A percentile compares a stretch with the other conserved stretches of the same genome.
Conservation (phyloP, 306 rosid genomes). For the Luffa acutangula region DNA sequence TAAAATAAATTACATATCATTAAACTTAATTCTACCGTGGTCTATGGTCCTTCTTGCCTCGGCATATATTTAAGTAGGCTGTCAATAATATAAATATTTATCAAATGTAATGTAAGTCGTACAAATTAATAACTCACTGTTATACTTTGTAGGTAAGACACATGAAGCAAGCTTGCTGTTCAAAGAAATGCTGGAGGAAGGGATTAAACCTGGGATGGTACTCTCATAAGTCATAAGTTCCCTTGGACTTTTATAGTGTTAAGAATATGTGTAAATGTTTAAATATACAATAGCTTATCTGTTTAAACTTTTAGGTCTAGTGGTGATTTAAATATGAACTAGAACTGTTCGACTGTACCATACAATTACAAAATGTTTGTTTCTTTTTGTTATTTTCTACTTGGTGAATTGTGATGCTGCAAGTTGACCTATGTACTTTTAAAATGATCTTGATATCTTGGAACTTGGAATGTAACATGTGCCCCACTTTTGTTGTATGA, state of each 20-base stretch:
- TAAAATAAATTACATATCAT: neutral
- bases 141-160: constrained; percentile 45
- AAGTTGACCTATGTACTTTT: neutral
- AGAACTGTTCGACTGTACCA: neutral
- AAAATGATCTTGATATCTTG: neutral
- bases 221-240: neutral
- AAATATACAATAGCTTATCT: neutral
- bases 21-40: neutral
- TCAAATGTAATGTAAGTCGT: neutral
- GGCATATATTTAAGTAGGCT: neutral
- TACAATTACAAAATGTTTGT: neutral
- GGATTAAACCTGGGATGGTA: constrained; percentile 81
- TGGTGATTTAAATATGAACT: neutral
- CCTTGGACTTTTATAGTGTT: neutral
- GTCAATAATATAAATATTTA: neutral
- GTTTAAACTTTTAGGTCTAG: neutral
- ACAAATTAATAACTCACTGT: neutral
- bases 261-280: neutral
- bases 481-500: neutral
- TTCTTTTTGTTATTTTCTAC: neutral
- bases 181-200: constrained; percentile 63
- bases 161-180: constrained; percentile 61
- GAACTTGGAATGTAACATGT: neutral
- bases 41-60: neutral
- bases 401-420: neutral